These are phyloP conservation scores for Fusarium keratoplasticum DNA, from an alignment of 2,329 filamentous ascomycete genomes.

Conservation along the genomic window DNA sequence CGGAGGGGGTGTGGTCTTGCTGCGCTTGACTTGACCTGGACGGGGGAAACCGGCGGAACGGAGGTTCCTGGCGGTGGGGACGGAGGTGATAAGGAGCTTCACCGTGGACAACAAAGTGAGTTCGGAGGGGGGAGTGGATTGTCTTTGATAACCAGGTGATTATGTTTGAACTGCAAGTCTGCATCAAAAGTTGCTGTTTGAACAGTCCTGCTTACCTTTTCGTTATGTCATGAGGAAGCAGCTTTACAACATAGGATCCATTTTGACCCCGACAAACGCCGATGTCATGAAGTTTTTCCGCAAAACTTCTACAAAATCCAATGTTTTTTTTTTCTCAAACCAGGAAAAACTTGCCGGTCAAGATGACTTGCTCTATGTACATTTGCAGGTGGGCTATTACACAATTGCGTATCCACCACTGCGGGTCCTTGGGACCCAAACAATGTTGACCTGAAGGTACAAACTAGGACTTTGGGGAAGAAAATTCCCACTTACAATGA, in stretches of 20 bases:
- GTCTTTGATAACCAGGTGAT: conserved; percentile 1
- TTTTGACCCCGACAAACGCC: conserved; percentile 15
- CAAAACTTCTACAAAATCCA: not conserved
- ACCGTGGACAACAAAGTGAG: not conserved
- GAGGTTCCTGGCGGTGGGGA: conserved; percentile 31
- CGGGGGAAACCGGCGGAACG: conserved; percentile 31
- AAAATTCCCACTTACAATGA: not conserved
- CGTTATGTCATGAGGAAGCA: conserved; percentile 31
- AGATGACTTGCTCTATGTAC: conserved; percentile 7
- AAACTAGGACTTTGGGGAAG: not conserved
- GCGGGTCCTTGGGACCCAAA: conserved; percentile 17
- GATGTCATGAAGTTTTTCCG: conserved; percentile 29
- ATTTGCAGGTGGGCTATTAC: conserved; percentile 18
- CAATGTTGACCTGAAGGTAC: not conserved
- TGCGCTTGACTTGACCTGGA: not conserved
- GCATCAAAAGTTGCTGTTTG: not conserved
- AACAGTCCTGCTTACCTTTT: conserved; percentile 6
- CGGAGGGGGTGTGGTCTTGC: conserved; percentile 26
- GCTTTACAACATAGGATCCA: conserved; percentile 30
- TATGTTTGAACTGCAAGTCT: not conserved
- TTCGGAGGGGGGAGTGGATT: not conserved
- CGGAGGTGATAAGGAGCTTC: conserved; percentile 13
- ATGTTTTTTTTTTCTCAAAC: not conserved
- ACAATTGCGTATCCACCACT: conserved; percentile 36
- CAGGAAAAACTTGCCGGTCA: not conserved